Evolutionary conservation across 2,329 filamentous ascomycete genomes (phyloP), one percentile per base, ranked within the genome.

Genomic region (Rutstroemia sp.): DNA sequence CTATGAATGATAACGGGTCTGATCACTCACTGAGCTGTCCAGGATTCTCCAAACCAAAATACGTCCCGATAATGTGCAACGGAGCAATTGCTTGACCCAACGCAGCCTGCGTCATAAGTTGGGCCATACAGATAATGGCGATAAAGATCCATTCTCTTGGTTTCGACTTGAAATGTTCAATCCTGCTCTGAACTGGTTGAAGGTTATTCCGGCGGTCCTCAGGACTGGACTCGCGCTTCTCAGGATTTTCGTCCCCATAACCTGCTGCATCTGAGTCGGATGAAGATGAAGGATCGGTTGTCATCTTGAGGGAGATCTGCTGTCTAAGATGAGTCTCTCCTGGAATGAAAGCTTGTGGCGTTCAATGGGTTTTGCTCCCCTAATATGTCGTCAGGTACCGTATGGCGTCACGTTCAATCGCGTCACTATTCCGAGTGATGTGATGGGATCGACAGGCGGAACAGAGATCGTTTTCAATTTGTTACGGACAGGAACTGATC

Each of bases 1-100:
- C 10, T 8, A 19, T 7, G 6, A 7, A 30, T 14, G 23, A 6
- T 5, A 42, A 8, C 14, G 7, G 7, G 10, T 7, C 5, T n/a
- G 48, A 12, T 9, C 30, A 19, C 45, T 17, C 14, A 54, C 52
- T 54, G 30, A 83, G 69, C 12, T 75, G 68, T 6, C 74, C 75
- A 0, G 71, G 66, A 3, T 73, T 70, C 4, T 65, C 70, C 50
- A 77, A 68, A 17, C 70, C 69, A 60, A 82, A 81, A 48, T 69
- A 73, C 12, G 65, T 61, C 17, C 75, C 77, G 52, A 82, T 77
- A 36, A 76, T 72, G 50, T 69, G 70, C 0, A 80, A 68, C 8
- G 79, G 75, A 7, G 78, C 71, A 30, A 83, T 67, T 3, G 72
- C 72, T 58, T 76, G 72, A 3, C 72, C 74, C 4, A 81, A 71